These are phyloP conservation scores for Neurospora tetraspora DNA, from an alignment of 495 filamentous ascomycete species.

Conservation along the genomic window DNA sequence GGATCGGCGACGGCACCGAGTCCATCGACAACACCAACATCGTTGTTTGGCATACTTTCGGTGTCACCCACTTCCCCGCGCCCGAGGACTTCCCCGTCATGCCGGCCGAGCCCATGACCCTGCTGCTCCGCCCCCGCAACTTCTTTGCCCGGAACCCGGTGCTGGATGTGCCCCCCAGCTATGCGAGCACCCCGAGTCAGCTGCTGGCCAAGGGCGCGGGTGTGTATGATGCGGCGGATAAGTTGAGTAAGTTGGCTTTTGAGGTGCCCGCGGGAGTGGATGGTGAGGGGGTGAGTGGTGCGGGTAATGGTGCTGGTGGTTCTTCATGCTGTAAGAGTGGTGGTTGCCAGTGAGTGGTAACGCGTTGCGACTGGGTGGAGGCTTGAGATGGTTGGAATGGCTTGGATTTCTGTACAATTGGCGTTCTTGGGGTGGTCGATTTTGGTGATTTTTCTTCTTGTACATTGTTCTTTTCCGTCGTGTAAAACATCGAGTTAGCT, in stretches of 20 bases:
- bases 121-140: constrained; percentile 74
- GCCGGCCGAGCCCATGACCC: constrained; percentile 74
- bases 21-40: constrained; percentile 78
- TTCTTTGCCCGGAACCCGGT: constrained; percentile 84
- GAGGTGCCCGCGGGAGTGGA: constrained; percentile 19
- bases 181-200: constrained; percentile 62
- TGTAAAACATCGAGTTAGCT: not conserved
- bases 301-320: not conserved
- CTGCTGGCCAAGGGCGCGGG: constrained; percentile 39
- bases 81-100: constrained; percentile 95
- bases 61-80: constrained; percentile 81
- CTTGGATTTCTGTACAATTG: constrained; percentile 23
- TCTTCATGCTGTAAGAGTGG: constrained; percentile 15
- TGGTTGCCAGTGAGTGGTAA: constrained; percentile 55
- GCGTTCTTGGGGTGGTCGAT: not conserved
- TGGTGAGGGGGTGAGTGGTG: constrained; percentile 9
- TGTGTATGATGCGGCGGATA: constrained; percentile 37
- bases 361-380: constrained; percentile 9
- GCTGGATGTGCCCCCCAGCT: constrained; percentile 79
- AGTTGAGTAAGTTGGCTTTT: constrained; percentile 36
- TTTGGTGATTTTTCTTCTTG: not conserved
- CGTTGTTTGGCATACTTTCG: constrained; percentile 96
- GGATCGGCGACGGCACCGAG: constrained; percentile 66
- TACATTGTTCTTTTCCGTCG: not conserved
- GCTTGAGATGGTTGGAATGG: not conserved